Evolutionary conservation across 78 protist genomes (phyloP).

Genomic region (Pigoraptor vietnamica): DNA sequence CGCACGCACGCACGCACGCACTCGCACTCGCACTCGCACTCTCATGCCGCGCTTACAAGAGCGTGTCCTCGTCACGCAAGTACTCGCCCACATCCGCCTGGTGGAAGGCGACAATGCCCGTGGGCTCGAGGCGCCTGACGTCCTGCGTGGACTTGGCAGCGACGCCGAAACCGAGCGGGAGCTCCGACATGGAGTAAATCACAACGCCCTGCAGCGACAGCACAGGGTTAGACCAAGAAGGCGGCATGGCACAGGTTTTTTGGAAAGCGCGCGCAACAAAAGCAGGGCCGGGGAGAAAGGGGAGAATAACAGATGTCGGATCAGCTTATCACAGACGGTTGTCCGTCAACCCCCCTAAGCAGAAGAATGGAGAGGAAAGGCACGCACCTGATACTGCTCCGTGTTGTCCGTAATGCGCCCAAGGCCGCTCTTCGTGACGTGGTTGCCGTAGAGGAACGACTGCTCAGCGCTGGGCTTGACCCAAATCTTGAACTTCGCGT

Average conservation of each 20-base stretch:
- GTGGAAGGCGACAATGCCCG: constrained; percentile 82
- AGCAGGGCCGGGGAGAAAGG: too few species aligned
- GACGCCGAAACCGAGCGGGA: constrained; percentile 95
- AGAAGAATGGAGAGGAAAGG: not conserved
- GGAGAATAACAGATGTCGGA: too few species aligned
- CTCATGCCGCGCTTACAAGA: not conserved
- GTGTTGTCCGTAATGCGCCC: constrained; percentile 97
- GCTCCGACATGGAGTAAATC: constrained; percentile 86
- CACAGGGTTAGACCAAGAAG: not conserved
- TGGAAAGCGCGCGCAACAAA: too few species aligned
- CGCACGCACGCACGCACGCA: not conserved
- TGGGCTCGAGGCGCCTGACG: constrained; percentile 77
- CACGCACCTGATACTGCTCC: constrained; percentile 41
- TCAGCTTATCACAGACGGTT: too few species aligned
- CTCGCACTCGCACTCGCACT: not conserved
- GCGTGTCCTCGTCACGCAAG: constrained; percentile 8
- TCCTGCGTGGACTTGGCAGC: constrained; percentile 81
- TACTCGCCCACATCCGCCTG: constrained; percentile 96
- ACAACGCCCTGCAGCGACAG: constrained; percentile 99
- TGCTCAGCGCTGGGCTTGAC: constrained; percentile 93
- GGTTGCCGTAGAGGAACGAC: constrained; percentile 96
- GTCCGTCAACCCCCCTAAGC: not conserved
- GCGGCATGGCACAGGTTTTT: not conserved
- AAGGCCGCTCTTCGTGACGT: constrained; percentile 94
- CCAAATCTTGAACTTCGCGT: constrained; percentile 94